These are phyloP conservation scores for Fusarium penzigii DNA, from an alignment of 2,329 filamentous ascomycete genomes.

Conservation along the genomic window DNA sequence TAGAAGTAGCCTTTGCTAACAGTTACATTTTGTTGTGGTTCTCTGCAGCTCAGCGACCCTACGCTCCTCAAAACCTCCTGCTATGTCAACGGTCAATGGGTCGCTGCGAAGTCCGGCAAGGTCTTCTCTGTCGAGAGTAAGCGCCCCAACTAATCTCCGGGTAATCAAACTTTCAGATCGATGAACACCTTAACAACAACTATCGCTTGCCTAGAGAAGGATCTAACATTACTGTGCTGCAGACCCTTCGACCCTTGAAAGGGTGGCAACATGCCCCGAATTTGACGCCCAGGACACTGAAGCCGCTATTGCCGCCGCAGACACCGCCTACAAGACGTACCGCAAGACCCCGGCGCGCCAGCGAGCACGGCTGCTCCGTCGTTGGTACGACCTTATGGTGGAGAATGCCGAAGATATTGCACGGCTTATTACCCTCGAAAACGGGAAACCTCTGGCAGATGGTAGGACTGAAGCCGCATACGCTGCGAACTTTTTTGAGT, in stretches of 20 bases:
- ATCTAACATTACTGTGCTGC: slow-evolving; percentile 15
- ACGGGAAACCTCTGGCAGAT: slow-evolving; percentile 68
- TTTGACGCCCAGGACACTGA: slow-evolving; percentile 63
- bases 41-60: slow-evolving; percentile 56
- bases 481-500: slow-evolving; percentile 62
- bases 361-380: slow-evolving; percentile 59
- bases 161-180: background rate
- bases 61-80: slow-evolving; percentile 69
- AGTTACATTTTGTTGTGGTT: background rate
- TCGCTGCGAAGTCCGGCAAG: slow-evolving; percentile 69
- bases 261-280: slow-evolving; percentile 53
- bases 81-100: slow-evolving; percentile 79
- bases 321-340: slow-evolving; percentile 61
- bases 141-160: slow-evolving; percentile 13
- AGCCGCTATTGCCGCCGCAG: slow-evolving; percentile 70
- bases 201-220: too few species aligned
- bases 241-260: slow-evolving; percentile 71
- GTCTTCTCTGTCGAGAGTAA: slow-evolving; percentile 70
- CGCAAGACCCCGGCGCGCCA: slow-evolving; percentile 59
- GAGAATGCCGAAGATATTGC: slow-evolving; percentile 68
- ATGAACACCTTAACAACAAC: background rate
- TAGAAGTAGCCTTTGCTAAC: slow-evolving; percentile 16
- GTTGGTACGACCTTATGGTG: slow-evolving; percentile 68
- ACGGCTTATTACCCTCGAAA: slow-evolving; percentile 69
- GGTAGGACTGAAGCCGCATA: slow-evolving; percentile 59